These are phyloP conservation scores for Begonia peltatifolia DNA, from an alignment of 306 rosid genomes.

Conservation along the genomic window DNA sequence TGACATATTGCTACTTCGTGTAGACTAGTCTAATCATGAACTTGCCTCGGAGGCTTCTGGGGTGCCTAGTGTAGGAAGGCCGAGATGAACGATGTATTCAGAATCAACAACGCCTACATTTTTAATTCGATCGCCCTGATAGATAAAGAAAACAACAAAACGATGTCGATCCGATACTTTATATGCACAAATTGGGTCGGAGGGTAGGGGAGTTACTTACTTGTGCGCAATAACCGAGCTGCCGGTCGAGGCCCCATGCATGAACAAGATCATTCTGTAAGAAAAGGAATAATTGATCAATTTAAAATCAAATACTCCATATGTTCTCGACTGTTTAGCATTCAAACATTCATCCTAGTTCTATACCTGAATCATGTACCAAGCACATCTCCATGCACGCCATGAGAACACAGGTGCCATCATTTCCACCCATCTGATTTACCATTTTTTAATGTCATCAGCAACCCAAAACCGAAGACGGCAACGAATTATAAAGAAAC, in stretches of 20 bases:
- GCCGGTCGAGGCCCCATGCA: conserved; percentile 87
- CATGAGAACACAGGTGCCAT: conserved; percentile 94
- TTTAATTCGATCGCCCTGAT: conserved; percentile 61
- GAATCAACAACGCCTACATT: conserved; percentile 81
- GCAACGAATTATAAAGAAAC: not conserved
- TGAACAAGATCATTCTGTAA: conserved; percentile 90
- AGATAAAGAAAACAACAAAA: conserved; percentile 6
- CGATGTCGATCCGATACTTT: no score
- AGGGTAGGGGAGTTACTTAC: conserved; percentile 20
- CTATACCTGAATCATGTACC: conserved; percentile 86
- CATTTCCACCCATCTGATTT: conserved; percentile 87
- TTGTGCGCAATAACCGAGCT: conserved; percentile 90
- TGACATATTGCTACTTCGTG: no score
- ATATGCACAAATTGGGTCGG: conserved; percentile 1
- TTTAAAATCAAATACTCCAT: no score
- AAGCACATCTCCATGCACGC: conserved; percentile 68
- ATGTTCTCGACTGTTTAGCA: no score
- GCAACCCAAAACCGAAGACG: not conserved
- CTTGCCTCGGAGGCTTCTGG: conserved; percentile 42
- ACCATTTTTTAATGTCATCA: conserved; percentile 1
- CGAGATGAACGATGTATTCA: conserved; percentile 71
- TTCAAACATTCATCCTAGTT: not conserved
- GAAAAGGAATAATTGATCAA: conserved; percentile 3
- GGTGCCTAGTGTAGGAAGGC: conserved; percentile 78
- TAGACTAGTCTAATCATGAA: not conserved